Conservation (phyloP, 1,284 basidiomycete species). For the Cryptococcus sp. region DNA sequence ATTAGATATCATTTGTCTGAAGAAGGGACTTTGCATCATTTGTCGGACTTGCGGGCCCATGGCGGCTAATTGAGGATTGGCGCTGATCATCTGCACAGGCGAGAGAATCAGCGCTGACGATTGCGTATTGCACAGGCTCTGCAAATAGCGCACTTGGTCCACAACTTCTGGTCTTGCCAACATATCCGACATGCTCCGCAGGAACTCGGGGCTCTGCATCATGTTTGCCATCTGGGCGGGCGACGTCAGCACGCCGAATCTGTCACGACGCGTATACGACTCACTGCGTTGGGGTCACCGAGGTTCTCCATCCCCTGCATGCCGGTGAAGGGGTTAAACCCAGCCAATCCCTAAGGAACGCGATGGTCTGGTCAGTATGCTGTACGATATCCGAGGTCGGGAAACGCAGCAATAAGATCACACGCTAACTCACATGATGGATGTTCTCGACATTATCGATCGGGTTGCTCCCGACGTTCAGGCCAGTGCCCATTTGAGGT, state of each 20-base stretch:
- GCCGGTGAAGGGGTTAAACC: constrained; percentile 82
- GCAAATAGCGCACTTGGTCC: constrained; percentile 60
- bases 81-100: constrained; percentile 64
- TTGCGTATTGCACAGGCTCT: background rate
- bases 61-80: constrained; percentile 73
- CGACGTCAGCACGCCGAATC: constrained; percentile 12
- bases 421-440: constrained; percentile 37
- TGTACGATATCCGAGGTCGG: background rate
- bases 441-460: constrained; percentile 59
- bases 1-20: constrained; percentile 72
- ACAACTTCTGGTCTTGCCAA: constrained; percentile 78
- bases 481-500: constrained; percentile 78
- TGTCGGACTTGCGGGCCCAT: constrained; percentile 80
- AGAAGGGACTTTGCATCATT: constrained; percentile 76
- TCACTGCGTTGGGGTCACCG: constrained; percentile 85
- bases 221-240: constrained; percentile 69
- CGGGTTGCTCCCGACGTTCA: constrained; percentile 61
- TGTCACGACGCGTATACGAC: constrained; percentile 34
- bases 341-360: constrained; percentile 49
- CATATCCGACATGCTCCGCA: constrained; percentile 62
- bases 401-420: constrained; percentile 1
- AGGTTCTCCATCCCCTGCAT: constrained; percentile 72
- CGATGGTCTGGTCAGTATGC: constrained; percentile 13
- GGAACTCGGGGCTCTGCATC: constrained; percentile 77
- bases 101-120: background rate